A percentile compares a stretch with the other conserved stretches of the same genome.
Conservation (phyloP, 345 rosid genomes). For the Brassica incana region DNA sequence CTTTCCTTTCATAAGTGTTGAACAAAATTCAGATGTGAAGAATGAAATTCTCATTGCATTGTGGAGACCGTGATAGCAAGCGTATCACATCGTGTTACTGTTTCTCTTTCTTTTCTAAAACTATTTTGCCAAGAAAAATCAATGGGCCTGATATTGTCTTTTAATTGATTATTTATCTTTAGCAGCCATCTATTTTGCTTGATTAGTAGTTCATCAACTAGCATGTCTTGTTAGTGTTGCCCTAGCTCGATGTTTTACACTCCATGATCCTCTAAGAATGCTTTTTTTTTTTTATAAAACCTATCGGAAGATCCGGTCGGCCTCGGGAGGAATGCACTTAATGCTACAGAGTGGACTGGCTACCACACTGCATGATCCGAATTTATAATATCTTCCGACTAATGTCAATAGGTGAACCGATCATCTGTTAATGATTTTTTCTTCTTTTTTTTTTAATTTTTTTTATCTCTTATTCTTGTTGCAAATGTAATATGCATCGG, state of each 20-base stretch:
- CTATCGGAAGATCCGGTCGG: too few relatives aligned
- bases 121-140: not conserved
- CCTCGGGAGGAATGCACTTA: too few relatives aligned
- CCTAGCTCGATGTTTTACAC: not conserved
- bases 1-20: conserved; percentile 16
- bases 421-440: too few relatives aligned
- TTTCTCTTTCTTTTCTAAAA: not conserved
- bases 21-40: not conserved
- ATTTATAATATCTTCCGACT: too few relatives aligned
- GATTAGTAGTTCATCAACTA: not conserved
- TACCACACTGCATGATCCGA: too few relatives aligned
- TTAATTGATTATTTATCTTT: not conserved
- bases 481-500: not conserved
- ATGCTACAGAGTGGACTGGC: too few relatives aligned
- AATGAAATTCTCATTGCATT: not conserved
- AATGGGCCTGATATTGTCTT: not conserved
- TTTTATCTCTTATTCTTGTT: not conserved
- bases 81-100: not conserved
- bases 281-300: too few relatives aligned
- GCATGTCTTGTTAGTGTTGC: not conserved
- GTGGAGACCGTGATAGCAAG: conserved; percentile 2
- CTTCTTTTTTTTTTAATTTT: not conserved
- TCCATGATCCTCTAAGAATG: too few relatives aligned
- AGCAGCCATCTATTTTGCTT: not conserved
- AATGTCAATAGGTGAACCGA: too few relatives aligned